Conservation (phyloP, 768 basidiomycete species). For the Phylloporus sp. region DNA sequence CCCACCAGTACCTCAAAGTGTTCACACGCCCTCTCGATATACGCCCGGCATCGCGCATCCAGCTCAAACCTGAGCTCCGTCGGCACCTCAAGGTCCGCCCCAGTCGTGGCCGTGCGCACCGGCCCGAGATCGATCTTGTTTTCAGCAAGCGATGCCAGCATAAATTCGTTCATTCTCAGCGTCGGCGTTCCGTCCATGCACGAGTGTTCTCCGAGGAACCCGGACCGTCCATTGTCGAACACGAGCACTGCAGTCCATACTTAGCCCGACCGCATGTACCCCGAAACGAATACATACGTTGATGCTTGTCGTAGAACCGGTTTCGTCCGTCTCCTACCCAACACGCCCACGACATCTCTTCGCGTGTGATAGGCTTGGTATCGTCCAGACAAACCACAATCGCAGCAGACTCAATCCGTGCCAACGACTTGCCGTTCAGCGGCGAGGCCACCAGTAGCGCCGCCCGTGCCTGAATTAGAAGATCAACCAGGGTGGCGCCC, state of each 20-base stretch:
- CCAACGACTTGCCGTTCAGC: slow-evolving; percentile 60
- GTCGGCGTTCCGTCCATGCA: slow-evolving; percentile 96
- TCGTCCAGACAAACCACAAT: slow-evolving; percentile 86
- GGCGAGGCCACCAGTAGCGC: slow-evolving; percentile 62
- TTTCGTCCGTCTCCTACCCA: slow-evolving; percentile 92
- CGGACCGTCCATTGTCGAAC: slow-evolving; percentile 91
- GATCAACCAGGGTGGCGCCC: neutral
- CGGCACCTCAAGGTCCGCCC: slow-evolving; percentile 45
- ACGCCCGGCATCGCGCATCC: slow-evolving; percentile 45
- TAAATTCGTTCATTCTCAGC: slow-evolving; percentile 90
- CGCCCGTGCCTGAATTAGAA: slow-evolving; percentile 41
- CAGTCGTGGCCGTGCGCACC: slow-evolving; percentile 32
- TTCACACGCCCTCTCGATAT: slow-evolving; percentile 54
- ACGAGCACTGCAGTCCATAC: slow-evolving; percentile 63
- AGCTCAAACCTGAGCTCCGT: slow-evolving; percentile 69
- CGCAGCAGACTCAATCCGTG: slow-evolving; percentile 86
- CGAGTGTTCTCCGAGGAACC: slow-evolving; percentile 85
- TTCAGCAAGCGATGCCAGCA: slow-evolving; percentile 67
- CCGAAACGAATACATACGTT: slow-evolving; percentile 46
- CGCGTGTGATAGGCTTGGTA: slow-evolving; percentile 70
- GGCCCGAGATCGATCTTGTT: slow-evolving; percentile 76
- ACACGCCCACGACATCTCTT: slow-evolving; percentile 72
- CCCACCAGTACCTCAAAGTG: slow-evolving; percentile 74
- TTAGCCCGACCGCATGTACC: slow-evolving; percentile 1
- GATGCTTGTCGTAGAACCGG: slow-evolving; percentile 96